Conservation (phyloP, 75 land plant genomes). For the Pinus taeda region DNA sequence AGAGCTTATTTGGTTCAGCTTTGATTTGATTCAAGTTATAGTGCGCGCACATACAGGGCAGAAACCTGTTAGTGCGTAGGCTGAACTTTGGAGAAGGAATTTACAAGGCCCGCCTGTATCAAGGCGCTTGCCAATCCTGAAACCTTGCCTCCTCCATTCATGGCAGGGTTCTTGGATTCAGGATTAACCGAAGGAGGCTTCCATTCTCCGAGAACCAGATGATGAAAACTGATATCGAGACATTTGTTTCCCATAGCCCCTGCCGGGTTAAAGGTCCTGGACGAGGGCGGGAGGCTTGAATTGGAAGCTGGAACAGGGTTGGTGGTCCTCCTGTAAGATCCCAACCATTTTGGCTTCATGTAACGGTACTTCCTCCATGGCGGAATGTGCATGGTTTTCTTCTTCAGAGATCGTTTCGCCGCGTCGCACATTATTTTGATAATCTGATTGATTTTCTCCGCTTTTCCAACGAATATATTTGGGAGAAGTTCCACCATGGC, state of each 20-base stretch:
- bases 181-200: neutral
- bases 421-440: slow-evolving; percentile 31
- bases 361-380: slow-evolving; percentile 49
- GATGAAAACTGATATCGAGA: neutral
- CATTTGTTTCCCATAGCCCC: neutral
- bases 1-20: no score
- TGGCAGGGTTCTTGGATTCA: neutral
- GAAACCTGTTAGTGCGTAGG: no score
- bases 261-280: no score
- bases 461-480: slow-evolving; percentile 15
- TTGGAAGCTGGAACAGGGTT: neutral
- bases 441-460: slow-evolving; percentile 8
- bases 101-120: slow-evolving; percentile 24
- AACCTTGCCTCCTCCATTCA: neutral
- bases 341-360: slow-evolving; percentile 47
- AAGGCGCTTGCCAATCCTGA: slow-evolving; percentile 23
- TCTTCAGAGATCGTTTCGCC: slow-evolving; percentile 35
- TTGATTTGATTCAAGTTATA: no score
- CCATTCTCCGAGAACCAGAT: neutral
- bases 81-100: neutral
- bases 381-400: slow-evolving; percentile 33
- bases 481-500: slow-evolving; percentile 19
- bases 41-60: no score
- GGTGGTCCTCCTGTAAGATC: slow-evolving; percentile 30
- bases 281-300: no score